phyloP scores from a whole-genome alignment of 495 filamentous ascomycete species.

The Tuber indicum region DNA sequence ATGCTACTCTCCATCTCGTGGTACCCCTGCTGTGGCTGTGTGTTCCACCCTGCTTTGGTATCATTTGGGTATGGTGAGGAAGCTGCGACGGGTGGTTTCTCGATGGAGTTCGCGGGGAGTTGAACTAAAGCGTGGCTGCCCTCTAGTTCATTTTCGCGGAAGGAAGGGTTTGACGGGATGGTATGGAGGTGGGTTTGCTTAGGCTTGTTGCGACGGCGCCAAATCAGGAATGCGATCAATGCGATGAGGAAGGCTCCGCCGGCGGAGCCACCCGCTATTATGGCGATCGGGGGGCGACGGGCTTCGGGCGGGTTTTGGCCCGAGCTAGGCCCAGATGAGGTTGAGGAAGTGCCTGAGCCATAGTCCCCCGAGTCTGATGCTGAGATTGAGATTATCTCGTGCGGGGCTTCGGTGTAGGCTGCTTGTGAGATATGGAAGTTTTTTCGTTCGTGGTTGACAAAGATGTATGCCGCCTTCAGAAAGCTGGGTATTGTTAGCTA shows the following conservation, averaged over 20 bases:
- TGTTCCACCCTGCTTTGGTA: constrained; percentile 22
- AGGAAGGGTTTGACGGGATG: constrained; percentile 17
- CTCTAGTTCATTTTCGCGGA: constrained; percentile 19
- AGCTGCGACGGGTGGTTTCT: constrained; percentile 19
- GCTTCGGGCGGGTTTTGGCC: background rate
- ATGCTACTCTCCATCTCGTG: constrained; percentile 28
- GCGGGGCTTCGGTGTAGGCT: constrained; percentile 15
- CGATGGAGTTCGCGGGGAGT: constrained; percentile 20
- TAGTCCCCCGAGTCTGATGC: constrained; percentile 7
- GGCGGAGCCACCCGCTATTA: constrained; percentile 23
- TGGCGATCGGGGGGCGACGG: constrained; percentile 7
- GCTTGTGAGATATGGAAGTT: constrained; percentile 34
- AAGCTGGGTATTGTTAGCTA: constrained; percentile 24
- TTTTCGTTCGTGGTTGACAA: constrained; percentile 31
- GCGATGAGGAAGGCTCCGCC: constrained; percentile 22
- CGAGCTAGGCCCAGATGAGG: background rate
- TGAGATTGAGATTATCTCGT: constrained; percentile 15
- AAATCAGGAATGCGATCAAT: constrained; percentile 21
- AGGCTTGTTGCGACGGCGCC: constrained; percentile 15
- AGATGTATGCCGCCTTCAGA: constrained; percentile 37
- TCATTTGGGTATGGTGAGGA: constrained; percentile 13
- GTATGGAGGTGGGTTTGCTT: constrained; percentile 1
- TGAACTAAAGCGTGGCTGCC: constrained; percentile 13
- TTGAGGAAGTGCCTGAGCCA: background rate
- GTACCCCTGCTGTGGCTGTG: constrained; percentile 22